Conservation (phyloP, 73 alveolate species). For the Paramecium sexaurelia region DNA sequence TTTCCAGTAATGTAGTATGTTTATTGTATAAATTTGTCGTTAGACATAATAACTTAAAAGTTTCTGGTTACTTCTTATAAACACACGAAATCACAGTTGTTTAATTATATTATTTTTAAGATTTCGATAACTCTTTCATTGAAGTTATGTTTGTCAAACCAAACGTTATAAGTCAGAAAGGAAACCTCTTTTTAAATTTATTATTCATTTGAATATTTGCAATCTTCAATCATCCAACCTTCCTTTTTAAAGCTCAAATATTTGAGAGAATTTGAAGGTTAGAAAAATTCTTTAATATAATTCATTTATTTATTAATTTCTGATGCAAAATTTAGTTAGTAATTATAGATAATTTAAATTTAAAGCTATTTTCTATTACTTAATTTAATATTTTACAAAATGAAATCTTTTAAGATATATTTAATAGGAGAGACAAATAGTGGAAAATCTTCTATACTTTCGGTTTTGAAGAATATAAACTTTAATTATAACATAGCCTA, state of each 20-base stretch:
- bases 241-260: neutral
- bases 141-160: conserved; percentile 72
- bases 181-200: neutral
- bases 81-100: conserved; percentile 73
- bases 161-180: conserved; percentile 72
- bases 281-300: neutral
- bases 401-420: neutral
- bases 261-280: neutral
- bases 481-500: neutral
- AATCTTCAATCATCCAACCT: neutral
- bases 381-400: neutral
- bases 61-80: conserved; percentile 70
- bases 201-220: neutral
- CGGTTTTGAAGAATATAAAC: neutral
- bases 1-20: conserved; percentile 65
- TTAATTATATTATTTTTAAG: conserved; percentile 35
- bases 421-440: neutral
- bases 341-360: neutral
- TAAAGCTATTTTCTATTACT: neutral
- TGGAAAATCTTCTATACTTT: neutral
- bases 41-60: conserved; percentile 39
- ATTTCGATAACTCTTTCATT: conserved; percentile 68
- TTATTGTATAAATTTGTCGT: neutral
- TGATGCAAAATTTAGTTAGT: neutral
- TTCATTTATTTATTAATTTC: neutral